phyloP scores from a whole-genome alignment of 331 rosid genomes.

The Telfairia occidentalis region DNA sequence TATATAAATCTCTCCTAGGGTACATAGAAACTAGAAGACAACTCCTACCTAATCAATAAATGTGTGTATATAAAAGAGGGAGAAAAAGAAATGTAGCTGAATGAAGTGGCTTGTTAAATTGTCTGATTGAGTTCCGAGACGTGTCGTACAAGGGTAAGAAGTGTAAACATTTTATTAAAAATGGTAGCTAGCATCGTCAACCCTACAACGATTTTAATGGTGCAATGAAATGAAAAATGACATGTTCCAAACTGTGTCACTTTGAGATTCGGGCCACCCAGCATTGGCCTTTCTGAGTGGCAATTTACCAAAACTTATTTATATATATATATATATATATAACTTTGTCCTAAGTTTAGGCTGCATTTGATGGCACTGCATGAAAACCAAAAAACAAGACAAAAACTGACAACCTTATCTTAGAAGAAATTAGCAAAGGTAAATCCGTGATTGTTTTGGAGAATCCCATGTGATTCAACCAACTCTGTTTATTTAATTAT shows the following conservation, averaged over 20 bases:
- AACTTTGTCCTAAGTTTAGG: background rate
- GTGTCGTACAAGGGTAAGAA: background rate
- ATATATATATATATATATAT: too few species aligned
- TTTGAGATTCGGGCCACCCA: background rate
- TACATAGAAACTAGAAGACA: background rate
- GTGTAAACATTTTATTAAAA: background rate
- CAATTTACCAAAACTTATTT: background rate
- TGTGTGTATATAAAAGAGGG: background rate
- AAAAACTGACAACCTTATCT: background rate
- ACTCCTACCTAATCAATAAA: background rate
- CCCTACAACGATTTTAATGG: background rate
- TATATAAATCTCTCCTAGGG: too few species aligned
- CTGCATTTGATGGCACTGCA: too few species aligned
- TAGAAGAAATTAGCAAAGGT: background rate
- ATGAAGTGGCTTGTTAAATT: background rate
- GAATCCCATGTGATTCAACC: background rate
- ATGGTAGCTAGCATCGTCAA: too few species aligned
- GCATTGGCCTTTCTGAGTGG: background rate
- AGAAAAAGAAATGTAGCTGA: background rate
- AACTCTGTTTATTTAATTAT: background rate
- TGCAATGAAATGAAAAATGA: background rate
- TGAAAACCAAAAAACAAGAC: background rate
- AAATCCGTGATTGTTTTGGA: background rate
- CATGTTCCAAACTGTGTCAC: background rate
- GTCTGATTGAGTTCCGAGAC: background rate